Evolutionary conservation across 2,329 filamentous ascomycete species (phyloP), one percentile per base, ranked within the genome.

Genomic region (Pseudogymnoascus sp.): DNA sequence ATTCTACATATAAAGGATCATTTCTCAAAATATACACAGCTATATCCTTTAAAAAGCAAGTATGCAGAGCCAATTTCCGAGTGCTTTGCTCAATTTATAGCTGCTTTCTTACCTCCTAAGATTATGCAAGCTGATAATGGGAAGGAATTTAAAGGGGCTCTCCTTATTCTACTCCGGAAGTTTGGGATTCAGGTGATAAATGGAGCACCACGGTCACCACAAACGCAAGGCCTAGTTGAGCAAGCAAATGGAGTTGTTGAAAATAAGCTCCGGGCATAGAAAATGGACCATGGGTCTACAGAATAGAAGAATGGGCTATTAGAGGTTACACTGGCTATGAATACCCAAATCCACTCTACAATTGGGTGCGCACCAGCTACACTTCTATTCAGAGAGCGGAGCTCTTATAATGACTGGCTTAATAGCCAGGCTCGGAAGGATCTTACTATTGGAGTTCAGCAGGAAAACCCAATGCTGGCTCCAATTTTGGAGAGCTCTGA

Each of bases 81-180:
- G 1, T 39, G 36, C 15, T 12, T 67, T 29, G 36, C 13, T 0
- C 3, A 36, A 36, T 65, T 15, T 25, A 64, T 66, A 29, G 41
- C 29, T 38, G 58, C 13, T 21, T 64, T 64, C 59, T 10, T 60
- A 13, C 39, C 44, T 33, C 61, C 58, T 13, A 61, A 63, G 27
- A 64, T 65, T 60, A 10, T 66, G 7, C 63, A 68, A 60, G 64
- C 39, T 59, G 62, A 68, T 55, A 67, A 68, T 63, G 33, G 60
- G 21, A 21, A 21, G 21, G 21, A 21, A 21, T 21, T 21, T 3
- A 21, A 21, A 4, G 21, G 21, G 21, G 4, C 44, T 13, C 39
- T 64, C 1, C 31, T 65, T 10, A 29, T 64, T 33, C 27, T 67
- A 5, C 39, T 65, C 31, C 36, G 58, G n/a, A 41, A 36, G 6